Evolutionary conservation across 2,329 filamentous ascomycete genomes (phyloP), one percentile per base, ranked within the genome.

Genomic region (Aquanectria penicillioides): DNA sequence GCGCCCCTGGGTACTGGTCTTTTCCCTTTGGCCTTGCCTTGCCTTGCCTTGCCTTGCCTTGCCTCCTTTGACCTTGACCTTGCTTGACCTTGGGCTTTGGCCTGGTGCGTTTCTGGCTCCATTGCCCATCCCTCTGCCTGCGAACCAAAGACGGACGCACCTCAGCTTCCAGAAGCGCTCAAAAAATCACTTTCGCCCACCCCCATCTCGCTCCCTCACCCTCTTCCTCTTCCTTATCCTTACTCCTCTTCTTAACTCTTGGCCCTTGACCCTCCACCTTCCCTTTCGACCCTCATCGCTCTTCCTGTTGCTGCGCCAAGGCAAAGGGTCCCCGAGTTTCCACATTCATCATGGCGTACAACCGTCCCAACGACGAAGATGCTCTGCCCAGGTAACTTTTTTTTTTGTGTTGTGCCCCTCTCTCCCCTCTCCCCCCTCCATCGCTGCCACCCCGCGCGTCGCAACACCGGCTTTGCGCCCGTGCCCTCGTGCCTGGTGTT

Each of bases 321-420:
- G 43, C 22, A 57, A 40, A 38, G 34, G 40, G 22, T 20, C 36
- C 29, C 33, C 28, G 40, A 37, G 41, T 43, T 12, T 31, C 36
- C 51, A 34, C 25, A 55, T 58, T 47, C 41, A 62, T 20, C 61
- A 98, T 98, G 94, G 94, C 94, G 55, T 98, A 98, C 84, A 97
- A 97, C 79, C 89, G 88, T 76, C 87, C 90, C 54, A 95, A 93
- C 81, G 97, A 99, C 77, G 94, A 94, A 28, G 94, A 99, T 81
- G 92, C 93, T 74, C 87, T 99, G 64, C 94, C 94, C 74, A 93
- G 93, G 91, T 95, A 55, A 50, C 57, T 59, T 44, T 48, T 28
- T 46, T 26, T 28, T 52, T 28, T 63, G 51, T 46, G 41, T 28
- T 52, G 34, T 63, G 51, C 59, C 61, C 62, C 58, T 59, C 66